phyloP scores from a whole-genome alignment of 495 filamentous ascomycete genomes.

The Aspergillus kassunensis region DNA sequence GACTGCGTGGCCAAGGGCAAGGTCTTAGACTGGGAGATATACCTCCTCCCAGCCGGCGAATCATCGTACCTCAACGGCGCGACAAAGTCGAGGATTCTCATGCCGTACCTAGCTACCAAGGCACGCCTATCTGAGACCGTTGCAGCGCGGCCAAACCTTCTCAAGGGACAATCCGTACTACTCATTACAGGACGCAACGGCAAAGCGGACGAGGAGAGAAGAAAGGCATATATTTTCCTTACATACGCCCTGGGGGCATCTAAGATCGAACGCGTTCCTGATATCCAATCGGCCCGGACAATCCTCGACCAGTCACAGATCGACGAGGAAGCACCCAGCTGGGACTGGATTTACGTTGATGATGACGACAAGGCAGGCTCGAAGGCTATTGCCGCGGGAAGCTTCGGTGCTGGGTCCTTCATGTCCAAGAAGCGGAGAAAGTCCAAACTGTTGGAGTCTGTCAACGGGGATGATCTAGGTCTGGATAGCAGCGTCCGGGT shows the following conservation, averaged over 20 bases:
- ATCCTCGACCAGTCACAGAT: slow-evolving; percentile 46
- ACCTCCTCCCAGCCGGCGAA: slow-evolving; percentile 82
- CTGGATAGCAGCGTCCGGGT: slow-evolving; percentile 50
- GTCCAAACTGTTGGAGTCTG: slow-evolving; percentile 45
- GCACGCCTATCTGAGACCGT: slow-evolving; percentile 56
- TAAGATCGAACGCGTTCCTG: slow-evolving; percentile 58
- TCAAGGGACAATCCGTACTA: slow-evolving; percentile 65
- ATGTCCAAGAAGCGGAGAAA: slow-evolving; percentile 50
- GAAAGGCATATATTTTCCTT: slow-evolving; percentile 66
- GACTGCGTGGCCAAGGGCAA: slow-evolving; percentile 59
- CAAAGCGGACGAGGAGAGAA: slow-evolving; percentile 54
- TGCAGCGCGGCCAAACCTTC: slow-evolving; percentile 51
- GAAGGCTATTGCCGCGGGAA: no score
- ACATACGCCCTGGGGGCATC: slow-evolving; percentile 73
- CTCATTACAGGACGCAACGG: slow-evolving; percentile 67
- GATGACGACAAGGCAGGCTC: slow-evolving; percentile 51
- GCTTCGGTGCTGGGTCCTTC: slow-evolving; percentile 30
- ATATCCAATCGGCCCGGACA: slow-evolving; percentile 54
- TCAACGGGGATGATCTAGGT: slow-evolving; percentile 23
- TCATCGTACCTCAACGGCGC: slow-evolving; percentile 72
- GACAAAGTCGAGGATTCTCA: slow-evolving; percentile 67
- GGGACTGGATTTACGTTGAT: slow-evolving; percentile 82
- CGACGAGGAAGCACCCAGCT: slow-evolving; percentile 37
- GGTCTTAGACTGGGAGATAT: slow-evolving; percentile 71
- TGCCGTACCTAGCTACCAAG: slow-evolving; percentile 52